phyloP scores from a whole-genome alignment of 2,329 filamentous ascomycete genomes.

The Drechmeria coniospora region DNA sequence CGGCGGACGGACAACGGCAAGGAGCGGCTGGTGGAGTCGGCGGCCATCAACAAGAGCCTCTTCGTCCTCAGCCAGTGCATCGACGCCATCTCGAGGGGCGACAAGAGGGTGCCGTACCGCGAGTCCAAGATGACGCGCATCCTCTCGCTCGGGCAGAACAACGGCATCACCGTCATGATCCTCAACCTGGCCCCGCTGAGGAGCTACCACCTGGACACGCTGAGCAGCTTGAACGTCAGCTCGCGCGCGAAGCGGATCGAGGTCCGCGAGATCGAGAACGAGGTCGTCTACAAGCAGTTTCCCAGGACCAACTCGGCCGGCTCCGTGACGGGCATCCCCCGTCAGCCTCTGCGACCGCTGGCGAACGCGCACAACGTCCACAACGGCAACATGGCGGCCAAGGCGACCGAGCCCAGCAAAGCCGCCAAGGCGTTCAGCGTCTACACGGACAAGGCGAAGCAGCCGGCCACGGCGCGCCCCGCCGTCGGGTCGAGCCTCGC shows the following conservation, averaged over 20 bases:
- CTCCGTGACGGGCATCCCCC: slow-evolving; percentile 26
- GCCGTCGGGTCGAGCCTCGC: slow-evolving; percentile 12
- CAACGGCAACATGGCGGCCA: slow-evolving; percentile 34
- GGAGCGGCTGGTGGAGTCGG: slow-evolving; percentile 83
- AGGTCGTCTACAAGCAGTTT: slow-evolving; percentile 70
- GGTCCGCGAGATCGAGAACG: slow-evolving; percentile 88
- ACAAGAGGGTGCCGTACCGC: slow-evolving; percentile 73
- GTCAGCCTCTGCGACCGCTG: slow-evolving; percentile 69
- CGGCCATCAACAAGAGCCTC: slow-evolving; percentile 92
- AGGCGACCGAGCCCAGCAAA: slow-evolving; percentile 38
- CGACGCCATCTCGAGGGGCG: slow-evolving; percentile 69
- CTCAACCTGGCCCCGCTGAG: slow-evolving; percentile 83
- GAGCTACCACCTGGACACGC: slow-evolving; percentile 83
- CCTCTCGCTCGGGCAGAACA: slow-evolving; percentile 81
- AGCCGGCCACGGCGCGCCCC: slow-evolving; percentile 18
- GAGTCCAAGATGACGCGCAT: slow-evolving; percentile 98
- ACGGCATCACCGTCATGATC: slow-evolving; percentile 92
- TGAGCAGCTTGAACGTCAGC: slow-evolving; percentile 88
- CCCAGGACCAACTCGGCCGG: slow-evolving; percentile 37
- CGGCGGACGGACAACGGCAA: slow-evolving; percentile 85
- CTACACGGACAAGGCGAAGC: slow-evolving; percentile 58
- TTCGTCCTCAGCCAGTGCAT: slow-evolving; percentile 93
- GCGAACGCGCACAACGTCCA: slow-evolving; percentile 62
- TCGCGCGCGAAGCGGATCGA: slow-evolving; percentile 94
- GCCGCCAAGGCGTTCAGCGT: slow-evolving; percentile 76